These are phyloP conservation scores for Aquilaria agallochum DNA, from an alignment of 441 rosid genomes.

Conservation along the genomic window DNA sequence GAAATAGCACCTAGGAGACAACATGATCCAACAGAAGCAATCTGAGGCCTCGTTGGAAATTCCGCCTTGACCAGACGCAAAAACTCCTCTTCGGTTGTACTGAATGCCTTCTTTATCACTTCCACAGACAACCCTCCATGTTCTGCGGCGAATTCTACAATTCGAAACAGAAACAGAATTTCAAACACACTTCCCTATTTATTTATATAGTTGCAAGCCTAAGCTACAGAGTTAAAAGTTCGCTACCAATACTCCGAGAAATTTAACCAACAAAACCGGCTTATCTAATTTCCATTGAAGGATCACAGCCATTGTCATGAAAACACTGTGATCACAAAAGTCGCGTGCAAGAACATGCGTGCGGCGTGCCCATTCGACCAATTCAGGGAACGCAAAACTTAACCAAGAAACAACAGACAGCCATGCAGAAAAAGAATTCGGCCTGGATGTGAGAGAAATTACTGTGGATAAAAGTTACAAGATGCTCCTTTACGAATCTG, in stretches of 20 bases:
- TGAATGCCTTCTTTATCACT: conserved; percentile 66
- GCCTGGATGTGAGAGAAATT: conserved; percentile 2
- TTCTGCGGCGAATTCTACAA: conserved; percentile 51
- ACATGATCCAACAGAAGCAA: conserved; percentile 81
- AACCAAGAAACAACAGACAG: neutral
- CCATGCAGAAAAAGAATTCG: neutral
- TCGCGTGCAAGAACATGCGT: no score
- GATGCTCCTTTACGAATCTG: conserved; percentile 61
- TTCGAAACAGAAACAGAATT: neutral
- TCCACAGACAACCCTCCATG: conserved; percentile 72
- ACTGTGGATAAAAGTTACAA: conserved; percentile 66
- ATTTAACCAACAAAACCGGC: no score
- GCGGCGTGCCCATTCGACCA: no score
- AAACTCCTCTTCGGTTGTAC: conserved; percentile 72
- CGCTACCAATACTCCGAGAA: no score
- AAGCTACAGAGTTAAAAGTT: neutral
- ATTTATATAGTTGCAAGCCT: no score
- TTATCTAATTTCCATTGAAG: no score
- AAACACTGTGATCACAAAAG: no score
- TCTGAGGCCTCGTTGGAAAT: conserved; percentile 50
- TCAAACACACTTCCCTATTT: no score
- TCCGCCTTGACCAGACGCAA: conserved; percentile 55
- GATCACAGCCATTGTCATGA: no score
- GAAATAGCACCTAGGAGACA: conserved; percentile 80
- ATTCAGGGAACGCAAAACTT: no score